phyloP scores from a whole-genome alignment of 257 asterid species.

The Oldenlandia corymbosa region DNA sequence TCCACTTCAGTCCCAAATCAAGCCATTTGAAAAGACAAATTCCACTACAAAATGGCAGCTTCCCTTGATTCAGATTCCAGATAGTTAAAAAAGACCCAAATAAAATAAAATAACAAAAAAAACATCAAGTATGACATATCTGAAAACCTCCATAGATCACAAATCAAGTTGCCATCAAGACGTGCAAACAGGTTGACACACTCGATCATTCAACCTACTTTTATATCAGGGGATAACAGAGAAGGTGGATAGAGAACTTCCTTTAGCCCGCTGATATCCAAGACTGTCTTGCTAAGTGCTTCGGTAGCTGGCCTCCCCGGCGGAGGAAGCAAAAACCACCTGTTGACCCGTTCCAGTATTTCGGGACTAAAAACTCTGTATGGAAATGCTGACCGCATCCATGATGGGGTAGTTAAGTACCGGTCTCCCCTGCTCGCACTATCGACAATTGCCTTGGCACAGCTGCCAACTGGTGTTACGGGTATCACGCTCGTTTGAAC shows the following conservation, averaged over 20 bases:
- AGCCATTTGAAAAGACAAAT: too few relatives aligned
- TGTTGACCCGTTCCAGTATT: constrained; percentile 44
- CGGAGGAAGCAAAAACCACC: constrained; percentile 39
- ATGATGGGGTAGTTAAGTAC: constrained; percentile 44
- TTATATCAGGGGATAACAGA: constrained; percentile 48
- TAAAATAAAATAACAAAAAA: too few relatives aligned
- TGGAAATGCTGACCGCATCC: constrained; percentile 36
- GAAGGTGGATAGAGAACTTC: constrained; percentile 49
- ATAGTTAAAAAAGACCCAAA: too few relatives aligned
- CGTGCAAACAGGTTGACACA: too few relatives aligned
- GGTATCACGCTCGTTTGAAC: constrained; percentile 42
- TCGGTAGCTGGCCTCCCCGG: constrained; percentile 36
- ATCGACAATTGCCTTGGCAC: constrained; percentile 42
- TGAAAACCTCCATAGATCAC: too few relatives aligned
- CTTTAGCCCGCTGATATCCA: constrained; percentile 44
- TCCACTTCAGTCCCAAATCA: too few relatives aligned
- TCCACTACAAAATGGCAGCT: too few relatives aligned
- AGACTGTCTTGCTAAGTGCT: constrained; percentile 45
- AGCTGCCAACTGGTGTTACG: constrained; percentile 25
- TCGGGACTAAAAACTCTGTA: constrained; percentile 41
- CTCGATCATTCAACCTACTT: constrained; percentile 27
- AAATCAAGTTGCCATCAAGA: too few relatives aligned
- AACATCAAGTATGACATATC: too few relatives aligned
- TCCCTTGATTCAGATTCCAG: too few relatives aligned
- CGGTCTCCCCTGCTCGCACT: constrained; percentile 65